These are phyloP conservation scores for Bassia scoparia DNA, from an alignment of 148 eudicot species.

Conservation along the genomic window DNA sequence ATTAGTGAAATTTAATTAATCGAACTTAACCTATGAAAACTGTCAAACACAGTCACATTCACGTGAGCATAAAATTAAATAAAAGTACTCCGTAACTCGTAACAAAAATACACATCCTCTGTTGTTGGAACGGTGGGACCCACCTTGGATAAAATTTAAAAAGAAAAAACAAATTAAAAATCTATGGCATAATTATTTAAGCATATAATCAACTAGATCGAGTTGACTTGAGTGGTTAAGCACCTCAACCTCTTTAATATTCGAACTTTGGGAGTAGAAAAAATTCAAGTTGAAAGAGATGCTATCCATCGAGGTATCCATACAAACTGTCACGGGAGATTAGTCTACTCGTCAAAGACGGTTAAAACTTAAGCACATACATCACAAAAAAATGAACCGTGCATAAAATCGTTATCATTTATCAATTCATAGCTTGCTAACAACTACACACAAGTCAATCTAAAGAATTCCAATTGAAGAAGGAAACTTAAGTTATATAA, in stretches of 20 bases:
- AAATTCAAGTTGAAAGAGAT: no score
- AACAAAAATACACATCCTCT: neutral
- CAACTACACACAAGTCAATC: neutral
- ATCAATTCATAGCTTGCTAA: neutral
- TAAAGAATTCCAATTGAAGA: slow-evolving; percentile 3
- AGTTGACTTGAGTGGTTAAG: no score
- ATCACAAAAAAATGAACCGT: neutral
- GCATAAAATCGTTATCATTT: neutral
- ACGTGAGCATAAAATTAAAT: neutral
- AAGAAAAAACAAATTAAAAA: neutral
- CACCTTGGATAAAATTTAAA: neutral
- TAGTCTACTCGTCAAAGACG: no score
- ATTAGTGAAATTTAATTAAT: neutral
- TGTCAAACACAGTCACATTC: neutral
- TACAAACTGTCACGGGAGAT: no score
- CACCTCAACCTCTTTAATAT: no score
- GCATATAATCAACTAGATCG: no score
- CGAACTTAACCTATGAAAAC: neutral
- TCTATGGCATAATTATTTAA: neutral
- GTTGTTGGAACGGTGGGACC: slow-evolving; percentile 1
- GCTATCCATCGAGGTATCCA: no score
- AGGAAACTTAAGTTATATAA: neutral
- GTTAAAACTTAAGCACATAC: no score
- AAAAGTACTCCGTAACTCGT: no score
- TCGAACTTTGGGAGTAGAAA: no score